Base-by-base conservation (phyloP, 2,329 filamentous ascomycete species). In the Stagonosporopsis tanaceti region DNA sequence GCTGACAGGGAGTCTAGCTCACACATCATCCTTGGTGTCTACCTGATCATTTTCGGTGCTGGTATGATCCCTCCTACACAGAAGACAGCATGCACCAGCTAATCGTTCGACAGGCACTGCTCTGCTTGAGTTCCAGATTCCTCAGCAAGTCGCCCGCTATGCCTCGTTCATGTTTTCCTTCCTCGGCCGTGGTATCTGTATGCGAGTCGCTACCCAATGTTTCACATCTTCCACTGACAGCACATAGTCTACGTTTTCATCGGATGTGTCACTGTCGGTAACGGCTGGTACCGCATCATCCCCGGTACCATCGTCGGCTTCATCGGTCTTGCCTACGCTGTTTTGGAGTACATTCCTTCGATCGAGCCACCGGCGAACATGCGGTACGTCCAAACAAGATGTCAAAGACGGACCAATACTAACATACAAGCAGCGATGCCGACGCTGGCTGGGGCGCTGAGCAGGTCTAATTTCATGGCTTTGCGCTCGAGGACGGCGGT, bases 101-200 rank as follows among this genome's bases (percentile, higher is more conserved):
- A 61, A 74, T 50, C 35, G 22, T n/a, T n/a, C 3, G 17, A 44
- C 41, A 90, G 88, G 85, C 65, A 89, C 91, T 64, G 89, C 83
- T 39, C 69, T 80, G 30, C 78, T 82, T 60, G 95, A 99, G 80
- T 96, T 98, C 82, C 90, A 97, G 79, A 94, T 97, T 69, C 94
- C 95, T 47, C 92, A 93, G 58, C 93, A 97, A 77, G 85, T 97
- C 52, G 90, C 93, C 57, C 89, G 92, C 80, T 97, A 98, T 82
- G 94, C 93, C 52, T 96, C 92, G 11, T 99, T 99, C 84, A 89
- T 98, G 79, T 98, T 98, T 84, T 96, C 92, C 56, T 98, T 99
- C 84, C 81, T 98, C 68, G 95, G 95, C 61, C 93, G 95, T 75
- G 95, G 95, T 79, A 84, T 92, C 76, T 98, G 93, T 97, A 87